A percentile compares a stretch with the other conserved stretches of the same genome.
These are phyloP conservation scores for Plectosphaerella cucumerina DNA, from an alignment of 2,329 filamentous ascomycete species.

Conservation along the genomic window DNA sequence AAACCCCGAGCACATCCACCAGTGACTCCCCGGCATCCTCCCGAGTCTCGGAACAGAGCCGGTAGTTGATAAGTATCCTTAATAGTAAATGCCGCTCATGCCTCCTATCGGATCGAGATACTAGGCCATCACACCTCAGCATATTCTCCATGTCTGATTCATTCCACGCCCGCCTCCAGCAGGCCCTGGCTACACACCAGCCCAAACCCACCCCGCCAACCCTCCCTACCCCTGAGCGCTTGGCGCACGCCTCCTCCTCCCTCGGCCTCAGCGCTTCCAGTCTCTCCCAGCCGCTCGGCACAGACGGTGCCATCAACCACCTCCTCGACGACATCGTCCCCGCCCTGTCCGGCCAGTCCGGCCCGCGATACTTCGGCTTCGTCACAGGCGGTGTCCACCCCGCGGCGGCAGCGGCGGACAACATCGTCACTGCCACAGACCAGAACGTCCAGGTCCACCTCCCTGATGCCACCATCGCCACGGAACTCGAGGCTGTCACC, in stretches of 20 bases:
- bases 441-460: conserved; percentile 85
- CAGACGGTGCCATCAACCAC: conserved; percentile 33
- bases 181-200: conserved; percentile 3
- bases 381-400: conserved; percentile 80
- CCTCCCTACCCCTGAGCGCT: conserved; percentile 29
- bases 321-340: conserved; percentile 43
- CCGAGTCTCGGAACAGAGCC: no score
- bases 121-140: no score
- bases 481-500: conserved; percentile 70
- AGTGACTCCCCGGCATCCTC: no score
- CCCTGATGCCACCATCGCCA: conserved; percentile 68
- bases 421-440: conserved; percentile 75
- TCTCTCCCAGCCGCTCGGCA: conserved; percentile 24
- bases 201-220: conserved; percentile 21
- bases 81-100: no score
- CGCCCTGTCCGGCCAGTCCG: conserved; percentile 63
- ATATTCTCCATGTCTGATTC: background rate
- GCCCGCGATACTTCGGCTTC: conserved; percentile 79
- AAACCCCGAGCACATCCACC: no score
- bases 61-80: no score
- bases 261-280: conserved; percentile 30
- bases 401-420: conserved; percentile 76
- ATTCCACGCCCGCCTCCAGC: conserved; percentile 9
- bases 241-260: conserved; percentile 32
- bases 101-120: no score